phyloP scores from a whole-genome alignment of 1,284 basidiomycete species.

The Fereydounia khargensis region DNA sequence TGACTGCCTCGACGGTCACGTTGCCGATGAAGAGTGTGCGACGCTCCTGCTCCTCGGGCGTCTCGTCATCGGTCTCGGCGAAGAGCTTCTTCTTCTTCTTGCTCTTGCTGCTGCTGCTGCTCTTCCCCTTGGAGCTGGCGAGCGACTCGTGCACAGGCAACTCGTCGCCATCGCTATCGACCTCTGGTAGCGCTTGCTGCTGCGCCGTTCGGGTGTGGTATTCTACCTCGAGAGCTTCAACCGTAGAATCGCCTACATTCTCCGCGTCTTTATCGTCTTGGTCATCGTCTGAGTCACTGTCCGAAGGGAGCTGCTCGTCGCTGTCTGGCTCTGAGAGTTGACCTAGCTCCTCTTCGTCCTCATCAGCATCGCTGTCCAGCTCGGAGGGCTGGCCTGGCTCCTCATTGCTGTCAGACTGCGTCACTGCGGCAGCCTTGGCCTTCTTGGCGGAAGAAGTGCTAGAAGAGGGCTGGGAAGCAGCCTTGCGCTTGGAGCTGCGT shows the following conservation, averaged over 20 bases:
- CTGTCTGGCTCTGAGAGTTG: slow-evolving; percentile 20
- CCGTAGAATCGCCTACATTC: slow-evolving; percentile 13
- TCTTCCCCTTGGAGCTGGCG: slow-evolving; percentile 8
- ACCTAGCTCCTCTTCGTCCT: slow-evolving; percentile 21
- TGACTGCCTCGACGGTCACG: slow-evolving; percentile 72
- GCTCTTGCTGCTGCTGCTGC: slow-evolving; percentile 16
- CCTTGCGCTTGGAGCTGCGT: not conserved
- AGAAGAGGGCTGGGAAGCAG: slow-evolving; percentile 2
- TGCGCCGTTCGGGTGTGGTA: slow-evolving; percentile 6
- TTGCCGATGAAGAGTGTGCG: slow-evolving; percentile 95
- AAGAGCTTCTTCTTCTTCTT: slow-evolving; percentile 34
- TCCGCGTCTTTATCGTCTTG: slow-evolving; percentile 21
- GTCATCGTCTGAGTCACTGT: slow-evolving; percentile 9
- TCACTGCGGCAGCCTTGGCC: slow-evolving; percentile 12
- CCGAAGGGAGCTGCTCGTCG: slow-evolving; percentile 8
- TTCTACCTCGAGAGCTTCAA: not conserved
- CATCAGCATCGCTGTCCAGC: slow-evolving; percentile 6
- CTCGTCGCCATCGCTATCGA: slow-evolving; percentile 22
- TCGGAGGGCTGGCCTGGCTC: slow-evolving; percentile 3
- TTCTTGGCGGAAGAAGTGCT: slow-evolving; percentile 14
- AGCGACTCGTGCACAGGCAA: slow-evolving; percentile 59
- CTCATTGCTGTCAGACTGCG: slow-evolving; percentile 2
- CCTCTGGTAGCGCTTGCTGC: slow-evolving; percentile 23
- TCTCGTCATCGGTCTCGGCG: slow-evolving; percentile 33
- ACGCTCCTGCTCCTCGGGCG: slow-evolving; percentile 63